Base-by-base conservation (phyloP, 208 protist species). In the Acanthamoeba castellanii region DNA sequence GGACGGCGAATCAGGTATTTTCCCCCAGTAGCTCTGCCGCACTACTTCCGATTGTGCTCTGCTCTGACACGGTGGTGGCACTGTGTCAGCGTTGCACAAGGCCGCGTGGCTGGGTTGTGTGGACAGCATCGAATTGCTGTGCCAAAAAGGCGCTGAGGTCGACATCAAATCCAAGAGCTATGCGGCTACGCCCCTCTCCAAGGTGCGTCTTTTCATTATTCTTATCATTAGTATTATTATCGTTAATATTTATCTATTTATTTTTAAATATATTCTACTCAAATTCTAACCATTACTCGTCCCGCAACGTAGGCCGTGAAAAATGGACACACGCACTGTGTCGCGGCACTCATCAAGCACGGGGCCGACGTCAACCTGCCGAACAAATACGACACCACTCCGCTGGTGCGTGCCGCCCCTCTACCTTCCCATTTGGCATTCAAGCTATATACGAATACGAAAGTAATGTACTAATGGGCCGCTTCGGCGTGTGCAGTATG, bases 101-200 rank as follows among this genome's bases (percentile, higher is more conserved):
- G 84, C 84, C 30, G 84, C 84, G 9, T 91, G 84, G 84, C 42
- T 91, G 4, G 84, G 84, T 27, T 13, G 84, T 91, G 84, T 70
- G 8, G 47, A 61, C 8, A 52, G 57, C 57, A 72, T 91, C 34
- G 57, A 70, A 45, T n/a, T 61, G 84, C 84, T 91, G 32, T 34
- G 57, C 42, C 52, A 70, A 20, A 16, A 27, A 1, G 84, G 84
- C 27, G 84, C 59, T 4, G 57, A 91, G 37, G 55, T 91, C 22
- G 59, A 91, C 30, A 66, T 70, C 47, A 72, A 72, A 20, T 91
- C 84, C 55, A 91, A 91, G 84, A 72, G 30, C 37, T 72, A 72
- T 20, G 57, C 50, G 7, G 59, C 59, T 5, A 72, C 84, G 30
- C 84, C 84, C 7, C 84, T 91, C 7, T 70, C 50, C 55, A 91